phyloP scores from a whole-genome alignment of 1,284 basidiomycete species.

The Naganishia liquefaciens region DNA sequence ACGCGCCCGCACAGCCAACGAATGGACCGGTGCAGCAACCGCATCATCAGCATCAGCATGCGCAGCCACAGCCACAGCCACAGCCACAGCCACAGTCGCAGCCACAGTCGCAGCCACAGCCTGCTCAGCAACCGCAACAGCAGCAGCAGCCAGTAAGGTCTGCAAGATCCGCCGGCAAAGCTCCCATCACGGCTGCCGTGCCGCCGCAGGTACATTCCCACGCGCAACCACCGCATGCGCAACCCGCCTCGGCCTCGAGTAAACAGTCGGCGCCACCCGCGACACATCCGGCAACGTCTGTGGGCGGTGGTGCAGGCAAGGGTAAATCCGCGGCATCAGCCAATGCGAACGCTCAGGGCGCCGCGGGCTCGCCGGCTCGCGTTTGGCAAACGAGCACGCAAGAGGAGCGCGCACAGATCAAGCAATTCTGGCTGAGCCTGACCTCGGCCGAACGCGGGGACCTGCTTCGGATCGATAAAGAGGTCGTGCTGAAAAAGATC shows the following conservation, averaged over 20 bases:
- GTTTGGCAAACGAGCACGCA: slow-evolving; percentile 85
- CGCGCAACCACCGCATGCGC: slow-evolving; percentile 56
- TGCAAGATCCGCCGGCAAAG: slow-evolving; percentile 56
- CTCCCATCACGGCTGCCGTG: slow-evolving; percentile 59
- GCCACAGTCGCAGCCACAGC: too few relatives aligned
- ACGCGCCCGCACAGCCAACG: slow-evolving; percentile 29
- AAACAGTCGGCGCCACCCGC: slow-evolving; percentile 59
- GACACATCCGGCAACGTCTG: slow-evolving; percentile 54
- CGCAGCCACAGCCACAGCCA: slow-evolving; percentile 40
- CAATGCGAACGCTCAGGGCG: slow-evolving; percentile 36
- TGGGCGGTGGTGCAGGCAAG: slow-evolving; percentile 32
- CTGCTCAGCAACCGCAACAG: too few relatives aligned
- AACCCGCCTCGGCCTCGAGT: slow-evolving; percentile 63
- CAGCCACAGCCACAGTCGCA: slow-evolving; percentile 38
- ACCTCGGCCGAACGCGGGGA: slow-evolving; percentile 83
- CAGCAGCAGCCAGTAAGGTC: slow-evolving; percentile 55
- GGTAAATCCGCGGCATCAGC: slow-evolving; percentile 5
- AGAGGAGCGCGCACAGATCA: slow-evolving; percentile 93
- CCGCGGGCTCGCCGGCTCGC: slow-evolving; percentile 52
- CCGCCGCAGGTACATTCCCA: slow-evolving; percentile 61
- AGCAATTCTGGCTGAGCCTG: slow-evolving; percentile 93
- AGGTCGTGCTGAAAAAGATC: slow-evolving; percentile 95
- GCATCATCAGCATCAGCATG: slow-evolving; percentile 40
- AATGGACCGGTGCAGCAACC: slow-evolving; percentile 24
- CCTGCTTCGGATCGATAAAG: slow-evolving; percentile 94